Conservation (phyloP, 169 alveolate species). For the Eimeria acervulina region DNA sequence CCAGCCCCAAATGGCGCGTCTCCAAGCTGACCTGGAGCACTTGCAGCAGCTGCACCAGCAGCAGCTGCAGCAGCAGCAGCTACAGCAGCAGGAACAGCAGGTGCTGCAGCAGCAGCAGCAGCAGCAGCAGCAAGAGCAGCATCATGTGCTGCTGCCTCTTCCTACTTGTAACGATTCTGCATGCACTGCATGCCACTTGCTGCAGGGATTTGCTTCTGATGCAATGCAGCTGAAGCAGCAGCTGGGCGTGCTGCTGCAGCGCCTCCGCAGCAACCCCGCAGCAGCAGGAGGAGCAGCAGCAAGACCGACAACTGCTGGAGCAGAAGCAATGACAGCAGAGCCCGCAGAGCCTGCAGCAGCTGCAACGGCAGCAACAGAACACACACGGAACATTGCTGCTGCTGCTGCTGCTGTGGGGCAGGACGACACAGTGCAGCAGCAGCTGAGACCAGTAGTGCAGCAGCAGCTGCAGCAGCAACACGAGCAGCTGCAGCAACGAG, state of each 20-base stretch:
- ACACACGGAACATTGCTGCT: not conserved
- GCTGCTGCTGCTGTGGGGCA: not conserved
- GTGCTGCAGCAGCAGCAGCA: conserved; percentile 24
- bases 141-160: not conserved
- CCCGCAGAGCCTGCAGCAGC: not conserved
- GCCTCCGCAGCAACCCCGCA: no score
- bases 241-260: no score
- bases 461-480: no score
- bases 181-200: not conserved
- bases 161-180: not conserved
- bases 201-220: conserved; percentile 30
- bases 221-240: conserved; percentile 53
- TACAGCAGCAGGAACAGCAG: conserved; percentile 60
- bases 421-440: no score
- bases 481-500: no score
- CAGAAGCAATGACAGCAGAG: not conserved
- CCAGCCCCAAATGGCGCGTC: not conserved
- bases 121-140: conserved; percentile 65
- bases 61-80: conserved; percentile 25
- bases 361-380: not conserved
- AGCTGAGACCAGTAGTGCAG: no score
- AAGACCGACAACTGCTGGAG: not conserved
- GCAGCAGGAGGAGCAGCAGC: no score
- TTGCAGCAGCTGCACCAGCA: not conserved
- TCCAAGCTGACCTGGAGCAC: not conserved